Evolutionary conservation across 2,329 filamentous ascomycete species (phyloP).

Genomic region (Pseudogymnoascus sp.): DNA sequence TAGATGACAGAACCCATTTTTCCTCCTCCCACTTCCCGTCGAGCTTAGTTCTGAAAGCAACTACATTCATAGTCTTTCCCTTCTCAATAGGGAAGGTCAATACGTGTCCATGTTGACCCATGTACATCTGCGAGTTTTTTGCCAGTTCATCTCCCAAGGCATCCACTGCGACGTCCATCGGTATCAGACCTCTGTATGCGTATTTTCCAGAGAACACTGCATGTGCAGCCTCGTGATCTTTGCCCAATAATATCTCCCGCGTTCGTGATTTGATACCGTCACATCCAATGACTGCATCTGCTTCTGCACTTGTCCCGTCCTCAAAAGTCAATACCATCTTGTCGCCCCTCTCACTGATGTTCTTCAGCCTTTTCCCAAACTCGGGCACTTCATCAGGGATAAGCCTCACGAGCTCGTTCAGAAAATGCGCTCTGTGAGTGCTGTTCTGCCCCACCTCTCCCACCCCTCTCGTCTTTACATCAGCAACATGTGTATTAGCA

Average conservation of each 20-base stretch:
- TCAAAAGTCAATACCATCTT: conserved; percentile 32
- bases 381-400: conserved; percentile 32
- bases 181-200: conserved; percentile 51
- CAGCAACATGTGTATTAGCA: neutral
- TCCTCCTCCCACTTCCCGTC: conserved; percentile 31
- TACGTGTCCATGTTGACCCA: neutral
- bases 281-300: conserved; percentile 49
- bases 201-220: conserved; percentile 47
- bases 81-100: neutral
- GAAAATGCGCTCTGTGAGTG: conserved; percentile 27
- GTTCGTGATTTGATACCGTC: conserved; percentile 57
- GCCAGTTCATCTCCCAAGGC: conserved; percentile 41
- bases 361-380: conserved; percentile 31
- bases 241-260: conserved; percentile 45
- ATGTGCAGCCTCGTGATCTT: conserved; percentile 19
- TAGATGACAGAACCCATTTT: conserved; percentile 34
- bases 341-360: conserved; percentile 23
- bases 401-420: conserved; percentile 28
- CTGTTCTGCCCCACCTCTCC: conserved; percentile 20
- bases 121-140: conserved; percentile 32
- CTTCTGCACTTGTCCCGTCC: conserved; percentile 38
- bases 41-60: conserved; percentile 35
- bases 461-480: neutral
- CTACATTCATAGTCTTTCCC: conserved; percentile 34
- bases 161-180: conserved; percentile 43